Evolutionary conservation across 2,329 filamentous ascomycete species (phyloP).

Genomic region (Fusarium sarcochroum): DNA sequence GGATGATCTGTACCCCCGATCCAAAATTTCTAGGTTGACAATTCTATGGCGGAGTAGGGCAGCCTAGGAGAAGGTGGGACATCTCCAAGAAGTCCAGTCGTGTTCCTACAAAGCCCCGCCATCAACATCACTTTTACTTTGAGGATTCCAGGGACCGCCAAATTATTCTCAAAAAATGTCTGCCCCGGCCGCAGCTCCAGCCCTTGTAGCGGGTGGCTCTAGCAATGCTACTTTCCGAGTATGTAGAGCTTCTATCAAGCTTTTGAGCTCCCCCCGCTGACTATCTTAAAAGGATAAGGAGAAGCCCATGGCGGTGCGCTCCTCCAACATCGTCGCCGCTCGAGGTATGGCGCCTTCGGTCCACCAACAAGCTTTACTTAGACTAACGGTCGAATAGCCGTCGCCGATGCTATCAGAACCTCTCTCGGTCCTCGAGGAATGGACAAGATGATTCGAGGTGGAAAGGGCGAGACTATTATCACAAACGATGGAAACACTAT

Average conservation of each 20-base stretch:
- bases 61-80: conserved; percentile 55
- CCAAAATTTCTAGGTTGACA: conserved; percentile 57
- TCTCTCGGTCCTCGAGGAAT: conserved; percentile 96
- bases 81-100: conserved; percentile 53
- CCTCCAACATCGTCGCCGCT: conserved; percentile 96
- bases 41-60: conserved; percentile 56
- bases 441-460: conserved; percentile 99
- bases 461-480: conserved; percentile 97
- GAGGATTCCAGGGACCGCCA: conserved; percentile 45
- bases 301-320: conserved; percentile 97
- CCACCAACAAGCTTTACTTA: conserved; percentile 6
- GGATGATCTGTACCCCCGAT: conserved; percentile 58
- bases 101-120: conserved; percentile 52
- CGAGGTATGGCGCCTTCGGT: conserved; percentile 73
- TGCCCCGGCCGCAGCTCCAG: conserved; percentile 56
- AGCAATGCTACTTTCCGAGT: conserved; percentile 72
- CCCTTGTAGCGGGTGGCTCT: conserved; percentile 54
- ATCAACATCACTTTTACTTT: conserved; percentile 47
- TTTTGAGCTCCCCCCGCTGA: conserved; percentile 58
- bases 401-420: conserved; percentile 97
- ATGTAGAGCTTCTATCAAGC: conserved; percentile 53
- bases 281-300: conserved; percentile 79
- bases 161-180: conserved; percentile 57
- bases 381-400: conserved; percentile 69
- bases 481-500: conserved; percentile 99